These are phyloP conservation scores for Curvularia verruculosa DNA, from an alignment of 2,329 filamentous ascomycete species.

Conservation along the genomic window DNA sequence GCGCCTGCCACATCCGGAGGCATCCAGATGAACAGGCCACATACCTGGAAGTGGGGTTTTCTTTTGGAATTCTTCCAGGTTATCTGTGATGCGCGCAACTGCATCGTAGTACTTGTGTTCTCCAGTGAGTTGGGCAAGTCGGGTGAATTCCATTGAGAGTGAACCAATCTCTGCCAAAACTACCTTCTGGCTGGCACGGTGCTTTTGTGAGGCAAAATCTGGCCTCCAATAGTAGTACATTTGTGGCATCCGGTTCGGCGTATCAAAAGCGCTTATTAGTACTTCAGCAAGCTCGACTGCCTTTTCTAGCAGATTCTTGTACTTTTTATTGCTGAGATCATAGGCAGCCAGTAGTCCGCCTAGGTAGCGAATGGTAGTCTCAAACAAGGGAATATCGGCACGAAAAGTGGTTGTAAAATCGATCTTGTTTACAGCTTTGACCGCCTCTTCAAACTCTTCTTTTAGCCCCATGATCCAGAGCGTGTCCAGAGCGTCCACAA, in stretches of 20 bases:
- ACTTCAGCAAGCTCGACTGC: constrained; percentile 68
- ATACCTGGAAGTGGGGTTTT: constrained; percentile 55
- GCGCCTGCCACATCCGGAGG: constrained; percentile 45
- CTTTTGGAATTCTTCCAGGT: constrained; percentile 53
- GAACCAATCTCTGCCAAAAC: constrained; percentile 58
- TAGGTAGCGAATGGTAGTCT: constrained; percentile 74
- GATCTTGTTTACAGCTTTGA: constrained; percentile 63
- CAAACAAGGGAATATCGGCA: constrained; percentile 68
- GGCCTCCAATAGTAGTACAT: constrained; percentile 63
- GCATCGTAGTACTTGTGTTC: constrained; percentile 57
- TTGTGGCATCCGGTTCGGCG: constrained; percentile 70
- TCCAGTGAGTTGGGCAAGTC: constrained; percentile 55
- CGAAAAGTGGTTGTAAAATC: constrained; percentile 64
- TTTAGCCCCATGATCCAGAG: constrained; percentile 74
- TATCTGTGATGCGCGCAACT: constrained; percentile 53
- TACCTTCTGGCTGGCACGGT: constrained; percentile 50
- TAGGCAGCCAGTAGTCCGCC: constrained; percentile 73
- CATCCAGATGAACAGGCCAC: constrained; percentile 56
- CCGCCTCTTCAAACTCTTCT: constrained; percentile 69
- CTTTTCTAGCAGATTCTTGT: constrained; percentile 63
- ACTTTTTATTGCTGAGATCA: constrained; percentile 64
- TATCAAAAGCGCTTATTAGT: constrained; percentile 71
- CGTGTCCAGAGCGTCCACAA: constrained; percentile 78
- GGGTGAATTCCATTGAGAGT: constrained; percentile 57
- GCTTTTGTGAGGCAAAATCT: constrained; percentile 44